Percentiles rank a stretch among this genome's conserved stretches.
Conservation (phyloP, 108 stramenopile genomes). For the Pseudonitzschia multiseries region DNA sequence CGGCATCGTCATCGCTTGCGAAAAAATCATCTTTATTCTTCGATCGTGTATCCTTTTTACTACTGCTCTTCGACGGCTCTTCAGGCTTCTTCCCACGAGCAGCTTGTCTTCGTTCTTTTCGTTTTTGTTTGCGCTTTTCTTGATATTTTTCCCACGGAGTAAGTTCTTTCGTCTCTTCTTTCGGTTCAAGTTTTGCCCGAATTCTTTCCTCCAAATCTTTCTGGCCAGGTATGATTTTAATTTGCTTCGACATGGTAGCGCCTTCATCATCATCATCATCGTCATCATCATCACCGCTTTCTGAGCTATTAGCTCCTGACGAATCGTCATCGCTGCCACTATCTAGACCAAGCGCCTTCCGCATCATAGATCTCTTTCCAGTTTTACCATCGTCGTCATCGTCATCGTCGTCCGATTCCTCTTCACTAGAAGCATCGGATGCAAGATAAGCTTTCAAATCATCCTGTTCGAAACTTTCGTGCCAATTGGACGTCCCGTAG, state of each 20-base stretch:
- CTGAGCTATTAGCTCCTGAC: constrained; percentile 2
- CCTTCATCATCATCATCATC: constrained; percentile 43
- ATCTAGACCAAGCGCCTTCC: constrained; percentile 56
- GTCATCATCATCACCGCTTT: constrained; percentile 16
- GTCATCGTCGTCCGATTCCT: constrained; percentile 42
- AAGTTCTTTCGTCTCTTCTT: constrained; percentile 46
- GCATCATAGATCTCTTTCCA: constrained; percentile 41
- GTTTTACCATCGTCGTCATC: constrained; percentile 29
- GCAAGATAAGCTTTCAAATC: constrained; percentile 90
- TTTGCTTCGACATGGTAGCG: constrained; percentile 45
- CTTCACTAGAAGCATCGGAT: constrained; percentile 76
- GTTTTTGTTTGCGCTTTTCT: constrained; percentile 82
- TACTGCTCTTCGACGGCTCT: not conserved
- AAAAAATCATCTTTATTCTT: constrained; percentile 46
- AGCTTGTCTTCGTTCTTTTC: constrained; percentile 64
- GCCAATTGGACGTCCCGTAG: constrained; percentile 72
- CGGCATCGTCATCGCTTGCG: constrained; percentile 28
- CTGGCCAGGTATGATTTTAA: constrained; percentile 68
- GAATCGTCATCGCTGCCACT: constrained; percentile 44
- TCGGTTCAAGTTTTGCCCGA: constrained; percentile 55
- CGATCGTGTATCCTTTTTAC: constrained; percentile 7
- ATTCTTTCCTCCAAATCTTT: constrained; percentile 71
- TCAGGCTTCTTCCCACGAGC: constrained; percentile 41
- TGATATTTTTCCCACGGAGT: constrained; percentile 89
- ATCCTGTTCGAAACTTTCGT: constrained; percentile 74